Evolutionary conservation across 2,329 filamentous ascomycete genomes (phyloP).

Genomic region (Calonectria hawksworthii): DNA sequence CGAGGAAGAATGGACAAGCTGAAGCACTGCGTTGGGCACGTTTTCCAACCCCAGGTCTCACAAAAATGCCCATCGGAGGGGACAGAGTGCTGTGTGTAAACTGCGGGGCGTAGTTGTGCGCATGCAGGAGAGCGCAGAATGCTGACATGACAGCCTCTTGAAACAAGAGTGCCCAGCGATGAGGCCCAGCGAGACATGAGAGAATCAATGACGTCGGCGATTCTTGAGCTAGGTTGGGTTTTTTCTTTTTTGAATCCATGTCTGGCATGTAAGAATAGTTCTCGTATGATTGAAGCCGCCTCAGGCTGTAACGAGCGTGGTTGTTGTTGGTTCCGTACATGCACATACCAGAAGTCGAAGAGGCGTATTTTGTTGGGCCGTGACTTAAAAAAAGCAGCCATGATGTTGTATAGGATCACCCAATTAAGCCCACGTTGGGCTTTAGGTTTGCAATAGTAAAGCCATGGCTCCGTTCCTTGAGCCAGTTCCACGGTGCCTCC

Average conservation of each 20-base stretch:
- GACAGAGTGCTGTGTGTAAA: neutral
- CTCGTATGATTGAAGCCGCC: neutral
- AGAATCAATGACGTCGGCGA: neutral
- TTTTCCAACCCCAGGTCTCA: neutral
- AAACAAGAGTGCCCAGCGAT: neutral
- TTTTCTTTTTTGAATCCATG: neutral
- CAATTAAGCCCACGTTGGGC: neutral
- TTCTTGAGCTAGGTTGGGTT: neutral
- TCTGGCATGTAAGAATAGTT: neutral
- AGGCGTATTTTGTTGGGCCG: neutral
- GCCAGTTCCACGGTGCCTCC: neutral
- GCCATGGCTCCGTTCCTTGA: neutral
- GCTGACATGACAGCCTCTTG: conserved; percentile 13
- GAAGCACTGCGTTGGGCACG: neutral
- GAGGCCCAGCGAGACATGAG: neutral
- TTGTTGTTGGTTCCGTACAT: neutral
- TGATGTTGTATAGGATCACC: neutral
- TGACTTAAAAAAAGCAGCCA: neutral
- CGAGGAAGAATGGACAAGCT: neutral
- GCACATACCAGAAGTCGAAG: neutral
- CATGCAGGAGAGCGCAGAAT: neutral
- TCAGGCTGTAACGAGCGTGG: neutral
- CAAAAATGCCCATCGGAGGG: too few species aligned
- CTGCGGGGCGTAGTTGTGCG: neutral
- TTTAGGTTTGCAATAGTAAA: neutral